Evolutionary conservation across 768 basidiomycete genomes (phyloP).

Genomic region (Melanogaster broomeanus): DNA sequence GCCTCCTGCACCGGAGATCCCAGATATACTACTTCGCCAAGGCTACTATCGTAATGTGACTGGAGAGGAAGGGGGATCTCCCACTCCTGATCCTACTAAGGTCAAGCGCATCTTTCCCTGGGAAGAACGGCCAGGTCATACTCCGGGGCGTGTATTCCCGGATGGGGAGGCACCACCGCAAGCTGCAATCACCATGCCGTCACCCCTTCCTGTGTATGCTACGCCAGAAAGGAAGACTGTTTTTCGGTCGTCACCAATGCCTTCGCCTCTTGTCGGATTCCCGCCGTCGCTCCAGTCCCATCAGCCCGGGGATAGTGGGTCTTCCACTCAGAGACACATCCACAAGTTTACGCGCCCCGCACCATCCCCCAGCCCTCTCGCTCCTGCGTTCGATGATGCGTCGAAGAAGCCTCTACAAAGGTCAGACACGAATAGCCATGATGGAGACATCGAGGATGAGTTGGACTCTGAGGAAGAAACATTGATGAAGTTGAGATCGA

Average conservation of each 20-base stretch:
- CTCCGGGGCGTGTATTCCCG: constrained; percentile 76
- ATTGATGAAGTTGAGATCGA: constrained; percentile 34
- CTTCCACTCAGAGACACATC: constrained; percentile 79
- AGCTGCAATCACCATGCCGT: constrained; percentile 13
- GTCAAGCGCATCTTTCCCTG: constrained; percentile 91
- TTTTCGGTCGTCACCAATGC: constrained; percentile 27
- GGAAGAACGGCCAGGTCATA: constrained; percentile 74
- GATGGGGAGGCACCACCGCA: constrained; percentile 57
- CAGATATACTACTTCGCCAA: constrained; percentile 65
- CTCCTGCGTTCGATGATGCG: constrained; percentile 52
- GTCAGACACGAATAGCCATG: constrained; percentile 70
- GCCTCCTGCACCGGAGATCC: constrained; percentile 61
- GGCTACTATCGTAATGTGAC: constrained; percentile 72
- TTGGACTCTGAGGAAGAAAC: constrained; percentile 54
- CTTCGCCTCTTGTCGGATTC: constrained; percentile 44
- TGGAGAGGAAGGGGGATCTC: constrained; percentile 43
- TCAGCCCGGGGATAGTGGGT: constrained; percentile 86
- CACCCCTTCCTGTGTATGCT: constrained; percentile 36
- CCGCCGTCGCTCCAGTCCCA: constrained; percentile 63
- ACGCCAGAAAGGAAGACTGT: constrained; percentile 24
- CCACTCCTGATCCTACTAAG: constrained; percentile 69
- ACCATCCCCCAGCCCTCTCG: constrained; percentile 38
- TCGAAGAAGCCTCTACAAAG: constrained; percentile 42
- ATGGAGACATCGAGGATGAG: constrained; percentile 82
- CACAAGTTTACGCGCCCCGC: constrained; percentile 56